phyloP scores from a whole-genome alignment of 257 asterid species.

The Fraxinus pennsylvanica region DNA sequence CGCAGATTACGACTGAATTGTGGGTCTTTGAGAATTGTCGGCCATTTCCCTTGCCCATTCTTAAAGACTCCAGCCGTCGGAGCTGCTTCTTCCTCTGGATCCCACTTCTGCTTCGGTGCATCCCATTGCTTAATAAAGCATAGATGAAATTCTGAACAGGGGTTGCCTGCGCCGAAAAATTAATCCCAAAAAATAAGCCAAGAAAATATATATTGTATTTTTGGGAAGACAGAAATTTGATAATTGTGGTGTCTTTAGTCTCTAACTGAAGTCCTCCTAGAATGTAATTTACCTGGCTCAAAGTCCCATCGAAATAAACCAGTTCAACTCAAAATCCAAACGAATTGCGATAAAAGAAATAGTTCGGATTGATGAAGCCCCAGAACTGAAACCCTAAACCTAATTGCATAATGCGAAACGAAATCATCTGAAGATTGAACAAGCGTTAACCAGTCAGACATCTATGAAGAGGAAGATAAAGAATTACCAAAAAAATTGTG shows the following conservation, averaged over 20 bases:
- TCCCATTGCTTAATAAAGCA: constrained; percentile 45
- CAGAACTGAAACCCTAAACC: constrained; percentile 28
- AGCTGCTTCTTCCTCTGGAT: constrained; percentile 80
- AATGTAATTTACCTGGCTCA: neutral
- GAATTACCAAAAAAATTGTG: too few relatives aligned
- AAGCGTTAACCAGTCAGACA: too few relatives aligned
- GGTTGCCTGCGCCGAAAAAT: constrained; percentile 20
- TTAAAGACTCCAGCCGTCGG: constrained; percentile 71
- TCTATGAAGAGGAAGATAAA: too few relatives aligned
- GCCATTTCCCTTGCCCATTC: constrained; percentile 83
- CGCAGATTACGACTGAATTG: constrained; percentile 58
- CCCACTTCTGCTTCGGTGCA: constrained; percentile 84
- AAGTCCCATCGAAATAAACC: too few relatives aligned
- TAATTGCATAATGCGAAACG: constrained; percentile 4
- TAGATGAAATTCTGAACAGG: neutral
- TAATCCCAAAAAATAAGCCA: constrained; percentile 12
- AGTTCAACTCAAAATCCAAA: neutral
- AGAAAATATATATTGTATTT: neutral
- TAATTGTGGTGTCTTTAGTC: neutral
- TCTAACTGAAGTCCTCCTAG: neutral
- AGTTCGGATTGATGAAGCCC: neutral
- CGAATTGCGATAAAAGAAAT: neutral
- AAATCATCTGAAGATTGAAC: neutral
- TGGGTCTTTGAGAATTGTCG: constrained; percentile 70
- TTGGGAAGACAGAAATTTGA: neutral